Conservation (phyloP, 1,284 basidiomycete species). For the Sporisorium graminicola region DNA sequence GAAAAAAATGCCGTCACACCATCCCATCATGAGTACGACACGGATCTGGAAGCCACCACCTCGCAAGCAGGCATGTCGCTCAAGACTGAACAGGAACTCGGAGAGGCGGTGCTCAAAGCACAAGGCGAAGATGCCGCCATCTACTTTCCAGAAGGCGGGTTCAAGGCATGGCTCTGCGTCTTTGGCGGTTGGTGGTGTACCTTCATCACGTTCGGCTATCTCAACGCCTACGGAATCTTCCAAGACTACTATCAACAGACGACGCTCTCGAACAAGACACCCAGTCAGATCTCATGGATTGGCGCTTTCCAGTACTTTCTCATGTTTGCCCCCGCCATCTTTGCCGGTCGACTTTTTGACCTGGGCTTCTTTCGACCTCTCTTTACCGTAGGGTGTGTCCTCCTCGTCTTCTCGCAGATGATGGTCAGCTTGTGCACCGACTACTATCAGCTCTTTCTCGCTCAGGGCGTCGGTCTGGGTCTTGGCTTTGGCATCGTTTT, state of each 20-base stretch:
- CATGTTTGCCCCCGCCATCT: conserved; percentile 41
- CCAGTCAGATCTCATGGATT: conserved; percentile 53
- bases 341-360: conserved; percentile 55
- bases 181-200: conserved; percentile 50
- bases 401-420: conserved; percentile 55
- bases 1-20: conserved; percentile 13
- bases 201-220: conserved; percentile 54
- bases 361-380: conserved; percentile 50
- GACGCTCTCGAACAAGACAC: conserved; percentile 38
- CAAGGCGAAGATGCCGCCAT: conserved; percentile 32
- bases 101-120: conserved; percentile 33
- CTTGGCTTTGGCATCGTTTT: conserved; percentile 56
- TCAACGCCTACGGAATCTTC: conserved; percentile 56
- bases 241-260: conserved; percentile 50
- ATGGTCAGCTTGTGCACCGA: conserved; percentile 58
- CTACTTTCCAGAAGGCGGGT: conserved; percentile 54
- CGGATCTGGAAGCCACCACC: conserved; percentile 36
- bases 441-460: conserved; percentile 61
- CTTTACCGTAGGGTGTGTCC: conserved; percentile 31
- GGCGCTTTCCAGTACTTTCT: conserved; percentile 56
- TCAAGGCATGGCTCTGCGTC: conserved; percentile 54
- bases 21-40: conserved; percentile 25
- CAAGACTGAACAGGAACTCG: conserved; percentile 43
- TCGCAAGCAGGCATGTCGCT: conserved; percentile 41
- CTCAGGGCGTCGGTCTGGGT: conserved; percentile 59